These are phyloP conservation scores for Apocynum venetum DNA, from an alignment of 257 asterid genomes.

Conservation along the genomic window DNA sequence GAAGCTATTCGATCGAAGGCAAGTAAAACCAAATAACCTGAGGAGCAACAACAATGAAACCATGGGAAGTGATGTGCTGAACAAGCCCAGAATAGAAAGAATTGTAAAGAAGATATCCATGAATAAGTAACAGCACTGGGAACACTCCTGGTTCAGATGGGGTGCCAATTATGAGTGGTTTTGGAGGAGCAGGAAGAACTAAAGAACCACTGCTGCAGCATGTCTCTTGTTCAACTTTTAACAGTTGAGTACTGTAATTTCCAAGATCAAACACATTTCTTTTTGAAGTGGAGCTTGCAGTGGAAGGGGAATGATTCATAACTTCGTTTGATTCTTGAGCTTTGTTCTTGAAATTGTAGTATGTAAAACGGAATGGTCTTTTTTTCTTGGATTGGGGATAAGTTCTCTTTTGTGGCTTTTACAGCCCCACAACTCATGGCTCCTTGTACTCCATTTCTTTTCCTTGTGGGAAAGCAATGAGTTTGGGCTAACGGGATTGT, in stretches of 20 bases:
- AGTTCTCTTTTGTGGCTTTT: not conserved
- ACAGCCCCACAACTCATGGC: not conserved
- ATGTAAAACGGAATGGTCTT: not conserved
- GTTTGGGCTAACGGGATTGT: not conserved
- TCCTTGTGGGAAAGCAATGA: not conserved
- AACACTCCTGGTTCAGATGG: conserved; percentile 55
- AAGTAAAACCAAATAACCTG: conserved; percentile 43
- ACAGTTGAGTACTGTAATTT: not conserved
- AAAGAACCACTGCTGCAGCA: not conserved
- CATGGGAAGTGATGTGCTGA: conserved; percentile 79
- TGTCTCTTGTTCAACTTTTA: not conserved
- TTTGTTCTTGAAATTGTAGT: not conserved
- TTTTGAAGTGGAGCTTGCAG: not conserved
- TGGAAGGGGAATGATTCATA: not conserved
- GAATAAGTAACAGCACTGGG: conserved; percentile 68
- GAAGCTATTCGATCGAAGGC: not conserved
- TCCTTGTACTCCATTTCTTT: not conserved
- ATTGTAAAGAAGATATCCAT: conserved; percentile 78
- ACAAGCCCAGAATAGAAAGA: conserved; percentile 81
- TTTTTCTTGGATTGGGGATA: not conserved
- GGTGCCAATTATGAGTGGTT: conserved; percentile 50
- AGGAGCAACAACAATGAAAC: conserved; percentile 76
- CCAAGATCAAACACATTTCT: conserved; percentile 3
- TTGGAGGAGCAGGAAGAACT: conserved; percentile 29
- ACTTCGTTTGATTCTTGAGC: not conserved